Evolutionary conservation across 208 protist species (phyloP).

Genomic region (Tritrichomonas musculus): DNA sequence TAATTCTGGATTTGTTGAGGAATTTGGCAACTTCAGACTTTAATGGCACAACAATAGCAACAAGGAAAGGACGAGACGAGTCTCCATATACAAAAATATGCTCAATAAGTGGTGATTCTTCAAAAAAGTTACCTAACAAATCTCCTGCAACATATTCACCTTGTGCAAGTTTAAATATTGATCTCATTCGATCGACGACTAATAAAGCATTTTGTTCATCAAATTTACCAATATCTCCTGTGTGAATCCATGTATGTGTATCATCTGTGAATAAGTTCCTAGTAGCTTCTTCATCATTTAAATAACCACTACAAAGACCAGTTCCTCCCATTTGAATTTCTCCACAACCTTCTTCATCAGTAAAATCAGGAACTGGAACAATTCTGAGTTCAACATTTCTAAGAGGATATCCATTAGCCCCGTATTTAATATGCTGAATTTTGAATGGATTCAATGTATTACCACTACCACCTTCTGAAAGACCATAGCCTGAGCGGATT

Average conservation of each 20-base stretch:
- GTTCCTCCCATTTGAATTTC: background rate
- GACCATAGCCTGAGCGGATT: background rate
- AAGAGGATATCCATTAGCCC: background rate
- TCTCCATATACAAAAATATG: constrained; percentile 42
- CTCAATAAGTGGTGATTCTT: background rate
- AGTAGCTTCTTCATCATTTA: background rate
- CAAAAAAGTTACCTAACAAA: background rate
- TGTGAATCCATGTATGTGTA: background rate
- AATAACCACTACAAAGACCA: background rate
- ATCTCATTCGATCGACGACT: constrained; percentile 72
- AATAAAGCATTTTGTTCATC: background rate
- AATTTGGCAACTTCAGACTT: background rate
- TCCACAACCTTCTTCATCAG: background rate
- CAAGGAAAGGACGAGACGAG: constrained; percentile 48
- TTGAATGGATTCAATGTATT: background rate
- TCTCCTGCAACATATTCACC: constrained; percentile 45
- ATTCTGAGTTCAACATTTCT: background rate
- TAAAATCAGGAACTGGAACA: background rate
- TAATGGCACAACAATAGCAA: constrained; percentile 58
- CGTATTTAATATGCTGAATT: background rate
- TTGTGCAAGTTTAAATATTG: constrained; percentile 72
- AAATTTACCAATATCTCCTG: constrained; percentile 24
- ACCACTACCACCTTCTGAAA: background rate
- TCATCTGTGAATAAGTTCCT: background rate
- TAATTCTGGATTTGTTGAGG: background rate